Evolutionary conservation across 2,329 filamentous ascomycete genomes (phyloP), one percentile per base, ranked within the genome.

Genomic region (Phialophora macrospora): DNA sequence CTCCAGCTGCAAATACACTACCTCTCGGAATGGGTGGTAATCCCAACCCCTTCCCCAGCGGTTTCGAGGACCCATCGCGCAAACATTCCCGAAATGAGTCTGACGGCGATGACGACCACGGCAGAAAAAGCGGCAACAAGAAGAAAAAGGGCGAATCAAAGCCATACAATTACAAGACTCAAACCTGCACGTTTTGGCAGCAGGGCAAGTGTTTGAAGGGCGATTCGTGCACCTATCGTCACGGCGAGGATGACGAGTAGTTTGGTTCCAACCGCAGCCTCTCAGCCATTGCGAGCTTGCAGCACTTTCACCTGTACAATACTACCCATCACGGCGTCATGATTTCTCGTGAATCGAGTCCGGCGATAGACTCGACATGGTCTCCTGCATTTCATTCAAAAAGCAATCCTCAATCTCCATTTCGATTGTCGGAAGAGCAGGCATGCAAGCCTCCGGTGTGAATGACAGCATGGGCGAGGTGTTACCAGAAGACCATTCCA

Each of bases 201-300:
- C 79, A 83, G 65, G 83, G 83, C 12, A 82, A 80, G 70, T 85
- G 84, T 72, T 76, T 80, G 63, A 85, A 86, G 70, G 82, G 82
- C 20, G 79, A 81, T 24, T 76, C 81, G 48, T 84, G 82, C 74
- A 83, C 81, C n/a, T 83, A 79, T 72, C 75, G 80, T 63, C 82
- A 84, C 63, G 80, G 82, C 44, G 61, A 69, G 12, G 67, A 70
- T 9, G 58, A 60, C 12, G 24, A 55, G 28, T 32, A 26, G 9
- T 26, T 49, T 12, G 34, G 34, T 41, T 41, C 34, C 4, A 41
- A 49, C 46, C 9, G n/a, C 46, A 14, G 46, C 20, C 17, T 49
- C 46, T 22, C 20, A 5, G 26, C 12, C 22, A 51, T 51, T 17
- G 20, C n/a, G 48, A 24, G 14, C 8, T 26, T 17, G 14, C 20